Evolutionary conservation across 129 eudicot species (phyloP).

Genomic region (Calendula officinalis): DNA sequence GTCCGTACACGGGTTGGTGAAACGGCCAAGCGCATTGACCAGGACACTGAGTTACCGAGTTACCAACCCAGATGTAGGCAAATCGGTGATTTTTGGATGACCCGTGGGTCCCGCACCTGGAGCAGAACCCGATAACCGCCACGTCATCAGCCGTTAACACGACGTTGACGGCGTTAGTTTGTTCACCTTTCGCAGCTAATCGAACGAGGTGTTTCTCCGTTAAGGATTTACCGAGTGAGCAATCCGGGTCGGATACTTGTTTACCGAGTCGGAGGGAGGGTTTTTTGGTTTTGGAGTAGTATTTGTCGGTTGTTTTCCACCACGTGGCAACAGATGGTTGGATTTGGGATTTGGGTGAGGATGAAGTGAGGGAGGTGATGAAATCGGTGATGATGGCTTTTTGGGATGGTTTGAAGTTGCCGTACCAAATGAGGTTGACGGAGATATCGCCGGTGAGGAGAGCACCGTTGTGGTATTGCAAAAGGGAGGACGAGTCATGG

Average conservation of each 20-base stretch:
- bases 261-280: slow-evolving; percentile 40
- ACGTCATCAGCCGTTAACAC: slow-evolving; percentile 63
- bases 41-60: slow-evolving; percentile 61
- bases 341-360: slow-evolving; percentile 21
- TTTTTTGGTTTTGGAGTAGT: slow-evolving; percentile 36
- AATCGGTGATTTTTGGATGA: slow-evolving; percentile 37
- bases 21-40: slow-evolving; percentile 90
- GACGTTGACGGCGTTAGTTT: slow-evolving; percentile 48
- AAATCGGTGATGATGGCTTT: slow-evolving; percentile 65
- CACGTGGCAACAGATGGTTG: slow-evolving; percentile 75
- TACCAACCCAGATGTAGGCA: slow-evolving; percentile 71
- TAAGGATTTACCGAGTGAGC: slow-evolving; percentile 49
- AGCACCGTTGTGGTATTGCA: slow-evolving; percentile 71
- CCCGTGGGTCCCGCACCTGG: slow-evolving; percentile 66
- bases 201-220: slow-evolving; percentile 37
- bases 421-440: slow-evolving; percentile 74
- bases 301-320: slow-evolving; percentile 74
- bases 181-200: slow-evolving; percentile 48
- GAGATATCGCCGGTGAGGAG: slow-evolving; percentile 70
- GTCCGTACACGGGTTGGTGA: slow-evolving; percentile 69
- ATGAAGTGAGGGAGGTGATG: slow-evolving; percentile 48
- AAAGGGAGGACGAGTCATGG: slow-evolving; percentile 21
- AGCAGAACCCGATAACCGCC: slow-evolving; percentile 52
- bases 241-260: slow-evolving; percentile 43
- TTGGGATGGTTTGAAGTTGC: slow-evolving; percentile 61